Evolutionary conservation across 2,329 filamentous ascomycete genomes (phyloP).

Genomic region (Neopestalotiopsis sp.): DNA sequence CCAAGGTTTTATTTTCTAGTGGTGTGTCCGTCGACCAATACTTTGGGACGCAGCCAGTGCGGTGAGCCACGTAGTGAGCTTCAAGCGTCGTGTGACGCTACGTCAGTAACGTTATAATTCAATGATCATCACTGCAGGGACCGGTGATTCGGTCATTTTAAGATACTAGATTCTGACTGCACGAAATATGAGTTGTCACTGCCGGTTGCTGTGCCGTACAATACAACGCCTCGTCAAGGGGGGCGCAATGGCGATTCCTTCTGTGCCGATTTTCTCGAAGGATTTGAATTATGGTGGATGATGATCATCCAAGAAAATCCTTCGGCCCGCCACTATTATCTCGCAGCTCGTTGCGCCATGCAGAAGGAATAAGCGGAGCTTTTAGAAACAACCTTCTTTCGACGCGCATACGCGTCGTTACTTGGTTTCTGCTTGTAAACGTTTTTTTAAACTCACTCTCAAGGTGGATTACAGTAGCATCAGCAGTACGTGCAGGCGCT

Average conservation of each 20-base stretch:
- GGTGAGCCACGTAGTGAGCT: background rate
- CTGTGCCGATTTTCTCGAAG: background rate
- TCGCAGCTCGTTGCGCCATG: background rate
- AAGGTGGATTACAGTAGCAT: background rate
- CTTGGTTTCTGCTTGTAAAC: background rate
- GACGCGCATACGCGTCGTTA: slow-evolving; percentile 5
- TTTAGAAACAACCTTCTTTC: slow-evolving; percentile 2
- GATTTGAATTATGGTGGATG: background rate
- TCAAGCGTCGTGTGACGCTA: background rate
- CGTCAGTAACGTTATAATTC: background rate
- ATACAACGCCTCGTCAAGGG: background rate
- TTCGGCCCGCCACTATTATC: background rate
- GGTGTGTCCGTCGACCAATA: background rate
- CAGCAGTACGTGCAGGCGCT: background rate
- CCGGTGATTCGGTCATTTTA: background rate
- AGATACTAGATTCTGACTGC: background rate
- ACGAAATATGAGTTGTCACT: background rate
- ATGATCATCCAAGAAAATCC: background rate
- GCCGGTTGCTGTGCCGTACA: background rate
- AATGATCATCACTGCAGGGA: slow-evolving; percentile 2
- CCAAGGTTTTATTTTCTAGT: background rate
- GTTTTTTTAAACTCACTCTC: background rate
- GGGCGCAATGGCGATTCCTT: background rate
- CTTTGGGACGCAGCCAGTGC: background rate
- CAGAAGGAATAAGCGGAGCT: background rate